Conservation (phyloP, 129 eudicot species). For the Helianthus tuberosus region DNA sequence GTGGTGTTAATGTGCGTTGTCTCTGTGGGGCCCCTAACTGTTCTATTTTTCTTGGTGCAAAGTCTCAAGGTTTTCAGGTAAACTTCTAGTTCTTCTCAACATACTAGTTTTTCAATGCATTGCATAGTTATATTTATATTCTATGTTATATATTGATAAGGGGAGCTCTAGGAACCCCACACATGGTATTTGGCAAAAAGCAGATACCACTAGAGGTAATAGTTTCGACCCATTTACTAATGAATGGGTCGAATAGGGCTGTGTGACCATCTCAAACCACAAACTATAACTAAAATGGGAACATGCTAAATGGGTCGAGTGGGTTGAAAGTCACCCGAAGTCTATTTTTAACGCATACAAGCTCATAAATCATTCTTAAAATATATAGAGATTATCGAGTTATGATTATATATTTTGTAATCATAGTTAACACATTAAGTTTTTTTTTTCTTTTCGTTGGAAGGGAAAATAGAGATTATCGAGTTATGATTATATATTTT, state of each 20-base stretch:
- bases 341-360: not conserved
- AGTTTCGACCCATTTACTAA: not conserved
- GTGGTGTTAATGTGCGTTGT: constrained; percentile 96
- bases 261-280: not conserved
- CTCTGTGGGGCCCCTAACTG: constrained; percentile 95
- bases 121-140: not conserved
- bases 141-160: not conserved
- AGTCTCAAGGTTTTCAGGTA: constrained; percentile 96
- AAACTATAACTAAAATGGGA: not conserved
- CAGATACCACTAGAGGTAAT: not conserved
- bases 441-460: too few species aligned
- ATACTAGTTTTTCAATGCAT: not conserved
- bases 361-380: not conserved
- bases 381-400: not conserved
- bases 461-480: not conserved
- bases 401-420: not conserved
- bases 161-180: constrained; percentile 18
- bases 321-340: not conserved
- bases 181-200: not conserved
- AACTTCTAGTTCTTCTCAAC: not conserved
- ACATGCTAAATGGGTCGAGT: not conserved
- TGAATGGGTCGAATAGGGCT: not conserved
- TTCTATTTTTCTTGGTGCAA: constrained; percentile 93
- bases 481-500: not conserved
- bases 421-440: not conserved